These are phyloP conservation scores for Nemania serpens DNA, from an alignment of 2,329 filamentous ascomycete species.

Conservation along the genomic window DNA sequence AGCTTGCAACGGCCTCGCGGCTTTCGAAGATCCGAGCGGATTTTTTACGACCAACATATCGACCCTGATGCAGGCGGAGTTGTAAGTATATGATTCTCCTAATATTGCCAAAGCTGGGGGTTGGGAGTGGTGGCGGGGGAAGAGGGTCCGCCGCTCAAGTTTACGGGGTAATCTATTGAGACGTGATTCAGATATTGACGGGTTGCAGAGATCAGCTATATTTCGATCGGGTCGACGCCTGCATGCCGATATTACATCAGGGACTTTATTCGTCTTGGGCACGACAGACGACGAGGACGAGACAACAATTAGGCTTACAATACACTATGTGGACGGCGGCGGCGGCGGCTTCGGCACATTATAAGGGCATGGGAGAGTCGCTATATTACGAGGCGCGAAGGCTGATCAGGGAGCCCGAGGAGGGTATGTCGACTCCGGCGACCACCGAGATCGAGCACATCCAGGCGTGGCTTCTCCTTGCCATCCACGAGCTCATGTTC, in stretches of 20 bases:
- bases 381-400: conserved; percentile 12
- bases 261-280: conserved; percentile 15
- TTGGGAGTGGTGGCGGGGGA: neutral
- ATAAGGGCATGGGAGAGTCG: conserved; percentile 12
- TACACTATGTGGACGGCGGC: conserved; percentile 21
- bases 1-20: neutral
- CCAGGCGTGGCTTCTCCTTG: conserved; percentile 46
- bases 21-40: conserved; percentile 10
- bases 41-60: conserved; percentile 15
- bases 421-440: neutral
- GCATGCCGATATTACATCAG: conserved; percentile 17
- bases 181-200: neutral
- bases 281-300: conserved; percentile 12
- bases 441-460: conserved; percentile 37
- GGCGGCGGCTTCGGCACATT: conserved; percentile 13
- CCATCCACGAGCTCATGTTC: conserved; percentile 45
- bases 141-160: neutral
- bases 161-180: neutral
- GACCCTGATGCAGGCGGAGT: conserved; percentile 13
- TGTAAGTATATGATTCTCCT: conserved; percentile 9
- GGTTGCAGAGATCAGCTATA: conserved; percentile 14
- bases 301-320: conserved; percentile 11
- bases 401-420: conserved; percentile 8
- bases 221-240: conserved; percentile 14
- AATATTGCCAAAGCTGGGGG: neutral